Evolutionary conservation across 139 green algal species (phyloP), one percentile per base, ranked within the genome.

Genomic region (Chlamydomonas asymmetrica): DNA sequence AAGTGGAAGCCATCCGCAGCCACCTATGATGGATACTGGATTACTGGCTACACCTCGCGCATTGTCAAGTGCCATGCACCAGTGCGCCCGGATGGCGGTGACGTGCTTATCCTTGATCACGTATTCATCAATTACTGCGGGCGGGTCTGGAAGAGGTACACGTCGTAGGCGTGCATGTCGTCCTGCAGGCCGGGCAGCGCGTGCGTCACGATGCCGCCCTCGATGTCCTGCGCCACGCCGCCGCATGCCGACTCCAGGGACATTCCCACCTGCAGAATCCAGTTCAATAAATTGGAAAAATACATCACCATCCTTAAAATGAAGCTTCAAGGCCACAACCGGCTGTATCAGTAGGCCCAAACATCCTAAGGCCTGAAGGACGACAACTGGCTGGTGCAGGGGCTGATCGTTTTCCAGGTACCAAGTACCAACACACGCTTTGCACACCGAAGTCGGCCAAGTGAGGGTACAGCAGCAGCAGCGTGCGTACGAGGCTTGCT

Each of bases 101-200:
- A n/a, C n/a, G n/a, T n/a, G n/a, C n/a, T n/a, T n/a, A n/a, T n/a
- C n/a, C n/a, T n/a, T n/a, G n/a, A n/a, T n/a, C n/a, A n/a, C n/a
- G n/a, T n/a, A n/a, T n/a, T n/a, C n/a, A n/a, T n/a, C n/a, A n/a
- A n/a, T n/a, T 52, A 76, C 85, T 99, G 96, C 3, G 96, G 96
- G 5, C 96, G 78, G 1, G 92, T 91, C 88, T 99, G 96, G 74
- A 99, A 93, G 20, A 98, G 80, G 59, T 89, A 97, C 9, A 48
- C 5, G 7, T 39, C 18, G 1, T 67, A 3, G n/a, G n/a, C n/a
- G n/a, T n/a, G n/a, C 23, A 98, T 70, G 64, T 37, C 50, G 25
- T 77, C 39, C 38, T 80, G 37, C 48, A n/a, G 50, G 3, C 5
- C 27, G 6, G 31, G 9, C 9, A 48, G 8, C 18, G 38, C 18